phyloP scores from a whole-genome alignment of 2,329 filamentous ascomycete genomes.

The Colletotrichum caudatum region DNA sequence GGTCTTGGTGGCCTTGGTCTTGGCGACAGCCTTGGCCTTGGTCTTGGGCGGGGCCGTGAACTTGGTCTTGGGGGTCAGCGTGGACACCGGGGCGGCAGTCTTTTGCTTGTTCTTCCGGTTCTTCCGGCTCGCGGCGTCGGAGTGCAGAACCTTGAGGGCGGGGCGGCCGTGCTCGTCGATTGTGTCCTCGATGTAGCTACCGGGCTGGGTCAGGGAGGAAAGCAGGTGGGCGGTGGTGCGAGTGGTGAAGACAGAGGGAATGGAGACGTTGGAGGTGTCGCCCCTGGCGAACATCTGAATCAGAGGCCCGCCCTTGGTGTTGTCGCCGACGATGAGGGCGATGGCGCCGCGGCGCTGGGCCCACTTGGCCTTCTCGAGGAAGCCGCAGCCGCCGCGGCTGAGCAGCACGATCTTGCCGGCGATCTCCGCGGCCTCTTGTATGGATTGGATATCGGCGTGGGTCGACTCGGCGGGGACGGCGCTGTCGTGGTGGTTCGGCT shows the following conservation, averaged over 20 bases:
- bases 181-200: conserved; percentile 71
- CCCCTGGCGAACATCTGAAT: conserved; percentile 99
- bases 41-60: conserved; percentile 44
- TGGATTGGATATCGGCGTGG: conserved; percentile 86
- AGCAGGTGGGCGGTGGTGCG: conserved; percentile 94
- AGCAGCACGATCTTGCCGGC: conserved; percentile 91
- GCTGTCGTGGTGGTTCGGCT: conserved; percentile 52
- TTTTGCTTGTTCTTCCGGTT: conserved; percentile 52
- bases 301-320: conserved; percentile 86
- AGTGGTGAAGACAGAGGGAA: conserved; percentile 94
- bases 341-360: conserved; percentile 89
- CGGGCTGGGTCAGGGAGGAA: conserved; percentile 84
- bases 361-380: conserved; percentile 98
- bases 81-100: conserved; percentile 46
- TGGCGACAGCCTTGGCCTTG: conserved; percentile 41
- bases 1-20: not conserved
- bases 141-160: conserved; percentile 64
- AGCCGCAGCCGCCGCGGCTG: conserved; percentile 93
- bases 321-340: conserved; percentile 93
- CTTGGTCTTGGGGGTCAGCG: conserved; percentile 46
- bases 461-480: conserved; percentile 53
- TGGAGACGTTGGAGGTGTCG: conserved; percentile 93
- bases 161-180: conserved; percentile 71
- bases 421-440: conserved; percentile 91
- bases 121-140: conserved; percentile 53